Percentiles rank a stretch among this genome's conserved stretches.
phyloP scores from a whole-genome alignment of 768 basidiomycete genomes.

The Tylopilus felleus region DNA sequence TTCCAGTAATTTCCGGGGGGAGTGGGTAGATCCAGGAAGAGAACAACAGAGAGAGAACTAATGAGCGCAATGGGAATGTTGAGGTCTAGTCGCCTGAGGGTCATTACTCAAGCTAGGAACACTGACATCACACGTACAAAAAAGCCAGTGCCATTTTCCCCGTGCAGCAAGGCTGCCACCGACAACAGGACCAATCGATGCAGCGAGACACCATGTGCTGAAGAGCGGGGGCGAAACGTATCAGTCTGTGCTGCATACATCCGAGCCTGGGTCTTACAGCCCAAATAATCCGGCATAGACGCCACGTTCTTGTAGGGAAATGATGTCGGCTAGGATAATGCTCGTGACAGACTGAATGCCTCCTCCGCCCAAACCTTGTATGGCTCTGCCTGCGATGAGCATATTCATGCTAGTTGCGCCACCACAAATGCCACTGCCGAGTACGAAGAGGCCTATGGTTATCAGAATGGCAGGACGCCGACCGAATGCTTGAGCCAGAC shows the following conservation, averaged over 20 bases:
- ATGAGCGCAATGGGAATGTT: constrained; percentile 37
- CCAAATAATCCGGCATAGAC: constrained; percentile 29
- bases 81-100: constrained; percentile 28
- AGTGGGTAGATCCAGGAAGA: constrained; percentile 32
- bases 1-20: constrained; percentile 31
- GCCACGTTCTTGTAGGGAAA: constrained; percentile 42
- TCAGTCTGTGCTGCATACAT: background rate
- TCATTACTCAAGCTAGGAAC: background rate
- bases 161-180: constrained; percentile 34
- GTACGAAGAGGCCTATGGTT: constrained; percentile 26
- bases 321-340: constrained; percentile 42
- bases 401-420: constrained; percentile 17
- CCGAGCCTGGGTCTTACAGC: constrained; percentile 5
- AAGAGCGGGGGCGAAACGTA: too few species aligned
- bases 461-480: constrained; percentile 26
- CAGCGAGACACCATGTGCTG: constrained; percentile 35
- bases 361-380: constrained; percentile 38
- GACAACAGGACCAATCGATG: constrained; percentile 33
- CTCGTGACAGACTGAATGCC: constrained; percentile 35
- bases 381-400: constrained; percentile 24
- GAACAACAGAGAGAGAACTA: constrained; percentile 18
- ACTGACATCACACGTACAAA: constrained; percentile 29
- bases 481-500: constrained; percentile 32
- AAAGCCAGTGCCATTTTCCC: constrained; percentile 42
- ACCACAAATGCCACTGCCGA: constrained; percentile 38